A percentile compares a stretch with the other conserved stretches of the same genome.
Conservation (phyloP, 164 flowering plant species). For the Aristolochia fimbriata region DNA sequence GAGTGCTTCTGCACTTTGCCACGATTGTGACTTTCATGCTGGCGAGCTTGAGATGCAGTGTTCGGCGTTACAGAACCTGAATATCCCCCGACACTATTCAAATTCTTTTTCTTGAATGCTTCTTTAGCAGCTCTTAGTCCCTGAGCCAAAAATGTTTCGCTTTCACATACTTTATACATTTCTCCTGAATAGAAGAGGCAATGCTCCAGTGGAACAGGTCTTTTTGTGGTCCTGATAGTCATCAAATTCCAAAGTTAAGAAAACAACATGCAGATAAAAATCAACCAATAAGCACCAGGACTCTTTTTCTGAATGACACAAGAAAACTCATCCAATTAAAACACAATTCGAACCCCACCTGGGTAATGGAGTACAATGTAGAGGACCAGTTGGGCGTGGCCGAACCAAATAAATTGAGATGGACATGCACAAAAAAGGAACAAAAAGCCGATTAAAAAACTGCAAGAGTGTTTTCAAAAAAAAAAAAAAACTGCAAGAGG, state of each 20-base stretch:
- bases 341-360: no score
- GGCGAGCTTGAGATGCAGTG: conserved; percentile 38
- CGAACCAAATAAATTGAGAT: no score
- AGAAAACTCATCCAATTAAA: no score
- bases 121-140: conserved; percentile 83
- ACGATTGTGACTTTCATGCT: conserved; percentile 44
- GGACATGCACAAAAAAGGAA: no score
- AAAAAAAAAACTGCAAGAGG: no score
- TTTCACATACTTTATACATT: conserved; percentile 79
- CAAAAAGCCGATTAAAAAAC: no score
- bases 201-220: conserved; percentile 99
- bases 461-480: no score
- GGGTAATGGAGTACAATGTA: no score
- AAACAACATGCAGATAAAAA: background rate
- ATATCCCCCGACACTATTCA: conserved; percentile 29
- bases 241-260: conserved; percentile 5
- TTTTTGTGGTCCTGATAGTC: conserved; percentile 68
- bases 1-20: conserved; percentile 68
- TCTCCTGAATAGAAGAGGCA: conserved; percentile 90
- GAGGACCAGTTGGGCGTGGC: no score
- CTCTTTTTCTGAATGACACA: no score
- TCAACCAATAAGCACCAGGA: no score
- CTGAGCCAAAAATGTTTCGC: conserved; percentile 55
- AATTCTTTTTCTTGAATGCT: conserved; percentile 61
- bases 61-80: conserved; percentile 32